Conservation (phyloP, 352 stramenopile species). For the Globisporangium echinulatum region DNA sequence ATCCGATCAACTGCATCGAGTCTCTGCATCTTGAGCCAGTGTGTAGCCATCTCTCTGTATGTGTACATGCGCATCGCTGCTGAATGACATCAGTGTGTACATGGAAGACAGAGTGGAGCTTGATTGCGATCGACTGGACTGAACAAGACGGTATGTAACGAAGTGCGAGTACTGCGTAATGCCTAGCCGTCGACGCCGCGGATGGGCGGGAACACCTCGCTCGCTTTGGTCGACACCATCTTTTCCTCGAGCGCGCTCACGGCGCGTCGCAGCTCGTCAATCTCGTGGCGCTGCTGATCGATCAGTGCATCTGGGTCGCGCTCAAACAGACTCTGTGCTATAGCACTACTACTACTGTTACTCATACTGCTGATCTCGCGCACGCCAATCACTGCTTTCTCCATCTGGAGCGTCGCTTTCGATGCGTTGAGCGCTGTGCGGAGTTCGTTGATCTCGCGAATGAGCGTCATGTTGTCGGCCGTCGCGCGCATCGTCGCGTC, state of each 20-base stretch:
- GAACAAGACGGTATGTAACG: no score
- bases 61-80: no score
- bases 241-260: slow-evolving; percentile 73
- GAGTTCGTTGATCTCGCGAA: slow-evolving; percentile 91
- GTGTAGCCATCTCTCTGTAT: no score
- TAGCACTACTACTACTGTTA: slow-evolving; percentile 4
- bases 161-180: no score
- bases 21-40: no score
- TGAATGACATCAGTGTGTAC: no score
- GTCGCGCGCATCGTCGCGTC: slow-evolving; percentile 54
- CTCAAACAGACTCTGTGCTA: slow-evolving; percentile 16
- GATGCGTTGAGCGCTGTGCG: slow-evolving; percentile 60
- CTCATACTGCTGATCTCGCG: not conserved
- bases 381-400: slow-evolving; percentile 36
- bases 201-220: slow-evolving; percentile 34
- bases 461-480: slow-evolving; percentile 88
- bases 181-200: slow-evolving; percentile 30
- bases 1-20: no score
- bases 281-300: slow-evolving; percentile 48
- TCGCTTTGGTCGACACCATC: slow-evolving; percentile 19
- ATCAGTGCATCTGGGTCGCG: slow-evolving; percentile 52
- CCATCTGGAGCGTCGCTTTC: slow-evolving; percentile 80
- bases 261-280: slow-evolving; percentile 72
- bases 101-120: no score
- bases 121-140: no score